These are phyloP conservation scores for Haplographium delicatum DNA, from an alignment of 495 filamentous ascomycete genomes.

Conservation along the genomic window DNA sequence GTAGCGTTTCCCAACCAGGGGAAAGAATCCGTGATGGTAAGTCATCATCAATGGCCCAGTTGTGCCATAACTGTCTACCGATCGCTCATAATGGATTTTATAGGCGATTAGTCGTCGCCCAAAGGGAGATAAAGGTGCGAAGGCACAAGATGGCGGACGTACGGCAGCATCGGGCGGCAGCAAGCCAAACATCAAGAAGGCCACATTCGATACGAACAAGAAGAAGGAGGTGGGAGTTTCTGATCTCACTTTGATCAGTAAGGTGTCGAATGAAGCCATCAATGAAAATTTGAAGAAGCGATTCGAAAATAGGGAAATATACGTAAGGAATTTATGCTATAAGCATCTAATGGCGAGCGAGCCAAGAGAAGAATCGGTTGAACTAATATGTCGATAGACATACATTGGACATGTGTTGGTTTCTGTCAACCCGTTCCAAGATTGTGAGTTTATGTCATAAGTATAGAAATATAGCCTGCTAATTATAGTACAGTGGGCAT, in stretches of 20 bases:
- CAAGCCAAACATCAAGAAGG: slow-evolving; percentile 80
- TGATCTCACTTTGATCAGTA: slow-evolving; percentile 94
- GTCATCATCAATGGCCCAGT: too few species aligned
- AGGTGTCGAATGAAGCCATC: slow-evolving; percentile 98
- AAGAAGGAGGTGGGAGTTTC: slow-evolving; percentile 99
- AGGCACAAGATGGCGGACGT: slow-evolving; percentile 56
- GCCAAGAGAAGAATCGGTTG: too few species aligned
- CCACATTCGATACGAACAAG: slow-evolving; percentile 89
- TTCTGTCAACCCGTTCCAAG: slow-evolving; percentile 97
- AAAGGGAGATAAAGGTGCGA: slow-evolving; percentile 52
- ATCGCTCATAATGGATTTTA: slow-evolving; percentile 8
- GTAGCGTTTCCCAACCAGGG: slow-evolving; percentile 4
- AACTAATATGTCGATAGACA: slow-evolving; percentile 50
- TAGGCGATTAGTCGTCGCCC: slow-evolving; percentile 53
- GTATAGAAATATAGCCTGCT: background rate
- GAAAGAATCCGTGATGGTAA: slow-evolving; percentile 17
- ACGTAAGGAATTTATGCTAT: slow-evolving; percentile 62
- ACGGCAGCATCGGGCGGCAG: slow-evolving; percentile 43
- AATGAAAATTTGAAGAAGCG: slow-evolving; percentile 98
- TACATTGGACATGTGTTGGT: slow-evolving; percentile 99
- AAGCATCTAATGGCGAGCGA: too few species aligned
- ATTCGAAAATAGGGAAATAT: slow-evolving; percentile 95
- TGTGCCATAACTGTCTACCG: background rate
- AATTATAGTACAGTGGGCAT: slow-evolving; percentile 66
- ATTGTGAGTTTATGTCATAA: slow-evolving; percentile 50